Evolutionary conservation across 2,329 filamentous ascomycete species (phyloP), one percentile per base, ranked within the genome.

Genomic region (Penicillium griseofulvum): DNA sequence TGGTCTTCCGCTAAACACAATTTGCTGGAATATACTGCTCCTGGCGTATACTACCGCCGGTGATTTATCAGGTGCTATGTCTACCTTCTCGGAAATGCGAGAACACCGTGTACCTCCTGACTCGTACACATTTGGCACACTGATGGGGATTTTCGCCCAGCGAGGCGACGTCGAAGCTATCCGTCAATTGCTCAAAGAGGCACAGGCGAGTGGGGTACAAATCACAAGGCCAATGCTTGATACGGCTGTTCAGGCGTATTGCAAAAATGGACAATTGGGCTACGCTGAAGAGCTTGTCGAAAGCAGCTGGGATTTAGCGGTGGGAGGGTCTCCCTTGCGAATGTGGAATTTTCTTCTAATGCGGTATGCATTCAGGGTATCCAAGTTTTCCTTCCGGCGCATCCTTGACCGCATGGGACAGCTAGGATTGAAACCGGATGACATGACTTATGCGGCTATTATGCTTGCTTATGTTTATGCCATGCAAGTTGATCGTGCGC

Each of bases 311-410:
- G 71, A 73, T 12, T 77, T 79, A 57, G 74, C 77, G 14, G 69
- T 84, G 0, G 68, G 78, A 17, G 80, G 84, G 1, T 76, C 80
- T 1, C 76, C 81, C 22, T 86, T 86, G 2, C 77, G 80, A 31
- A 83, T 91, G 67, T 97, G 90, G 89, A 96, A 97, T 67, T 80
- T 84, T 50, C 74, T 97, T 31, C 76, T 97, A 5, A 80, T 82
- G 53, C 83, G 87, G 57, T 82, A 91, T 69, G 89, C 89, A 7
- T 76, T 83, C 52, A 80, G 82, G 7, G 82, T 87, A 52, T 81
- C 88, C 57, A 65, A 86, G 28, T 68, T 76, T 22, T 77, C 77
- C n/a, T 77, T 82, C 16, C 78, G 81, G 59, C 76, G 78, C 50
- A 70, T 84, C 3, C 82, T 85, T 60, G 71, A 74, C 29, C 76